phyloP scores from a whole-genome alignment of 2,329 filamentous ascomycete genomes.

The Fusarium sp. region DNA sequence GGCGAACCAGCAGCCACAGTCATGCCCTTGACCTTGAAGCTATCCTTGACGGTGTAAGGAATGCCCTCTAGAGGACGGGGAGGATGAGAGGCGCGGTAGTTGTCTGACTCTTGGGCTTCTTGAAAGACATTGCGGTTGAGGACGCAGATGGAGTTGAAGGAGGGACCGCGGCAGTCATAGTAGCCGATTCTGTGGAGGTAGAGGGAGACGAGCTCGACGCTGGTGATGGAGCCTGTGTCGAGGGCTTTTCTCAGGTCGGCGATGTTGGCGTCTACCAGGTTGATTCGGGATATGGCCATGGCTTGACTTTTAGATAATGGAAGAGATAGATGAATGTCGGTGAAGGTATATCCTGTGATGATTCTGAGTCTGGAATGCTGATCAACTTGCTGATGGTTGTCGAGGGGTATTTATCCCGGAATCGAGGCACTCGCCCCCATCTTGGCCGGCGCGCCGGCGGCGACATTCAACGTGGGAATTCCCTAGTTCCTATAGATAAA shows the following conservation, averaged over 20 bases:
- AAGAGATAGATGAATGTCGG: neutral
- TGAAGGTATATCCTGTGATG: neutral
- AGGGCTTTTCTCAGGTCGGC: constrained; percentile 36
- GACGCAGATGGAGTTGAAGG: constrained; percentile 42
- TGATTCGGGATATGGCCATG: neutral
- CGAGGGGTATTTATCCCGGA: neutral
- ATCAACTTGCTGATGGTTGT: neutral
- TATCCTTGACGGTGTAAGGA: constrained; percentile 68
- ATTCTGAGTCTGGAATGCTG: neutral
- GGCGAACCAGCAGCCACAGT: constrained; percentile 65
- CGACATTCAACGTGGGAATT: neutral
- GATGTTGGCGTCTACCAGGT: constrained; percentile 39
- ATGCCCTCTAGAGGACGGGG: constrained; percentile 61
- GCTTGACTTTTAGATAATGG: neutral
- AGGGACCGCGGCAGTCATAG: constrained; percentile 39
- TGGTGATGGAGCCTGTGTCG: constrained; percentile 22
- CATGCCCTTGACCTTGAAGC: constrained; percentile 64
- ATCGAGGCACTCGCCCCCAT: neutral
- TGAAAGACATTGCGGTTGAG: constrained; percentile 42
- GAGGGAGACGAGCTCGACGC: constrained; percentile 42
- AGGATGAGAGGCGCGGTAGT: constrained; percentile 31
- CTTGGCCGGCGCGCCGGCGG: neutral
- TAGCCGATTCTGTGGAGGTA: constrained; percentile 42
- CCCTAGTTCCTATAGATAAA: neutral
- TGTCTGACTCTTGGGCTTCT: constrained; percentile 44